Conservation (phyloP, 768 basidiomycete genomes). For the Rossbeevera mucosa region DNA sequence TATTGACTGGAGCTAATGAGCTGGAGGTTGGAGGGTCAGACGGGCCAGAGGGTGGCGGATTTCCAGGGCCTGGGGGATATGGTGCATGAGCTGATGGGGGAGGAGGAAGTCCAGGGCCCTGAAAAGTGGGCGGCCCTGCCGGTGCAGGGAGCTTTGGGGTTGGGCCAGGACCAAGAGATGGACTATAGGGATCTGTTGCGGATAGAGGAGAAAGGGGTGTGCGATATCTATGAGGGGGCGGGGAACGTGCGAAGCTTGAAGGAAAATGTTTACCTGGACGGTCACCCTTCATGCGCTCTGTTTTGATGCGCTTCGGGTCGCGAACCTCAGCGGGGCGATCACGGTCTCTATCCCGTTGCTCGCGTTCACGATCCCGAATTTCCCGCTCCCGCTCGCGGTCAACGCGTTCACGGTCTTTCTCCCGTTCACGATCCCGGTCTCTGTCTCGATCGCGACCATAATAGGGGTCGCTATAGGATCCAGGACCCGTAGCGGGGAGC, state of each 20-base stretch:
- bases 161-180: constrained; percentile 35
- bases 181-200: constrained; percentile 33
- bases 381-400: constrained; percentile 38
- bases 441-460: constrained; percentile 37
- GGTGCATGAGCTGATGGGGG: constrained; percentile 30
- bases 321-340: constrained; percentile 45
- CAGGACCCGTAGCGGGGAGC: constrained; percentile 28
- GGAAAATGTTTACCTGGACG: constrained; percentile 37
- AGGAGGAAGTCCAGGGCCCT: constrained; percentile 35
- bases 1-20: constrained; percentile 25
- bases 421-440: constrained; percentile 38
- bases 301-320: constrained; percentile 60
- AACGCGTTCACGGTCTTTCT: constrained; percentile 38
- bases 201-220: constrained; percentile 23
- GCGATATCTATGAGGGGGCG: constrained; percentile 32
- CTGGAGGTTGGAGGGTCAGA: constrained; percentile 24
- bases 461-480: constrained; percentile 35
- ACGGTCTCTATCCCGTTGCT: constrained; percentile 41
- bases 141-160: constrained; percentile 35
- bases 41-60: constrained; percentile 30
- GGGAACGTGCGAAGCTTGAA: constrained; percentile 25
- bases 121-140: constrained; percentile 29
- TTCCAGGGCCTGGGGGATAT: constrained; percentile 31
- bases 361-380: constrained; percentile 32
- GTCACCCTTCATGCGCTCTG: constrained; percentile 44